Percentiles rank a stretch among this genome's conserved stretches.
Evolutionary conservation across 1,284 basidiomycete genomes (phyloP).

Genomic region (Puccinia polysora): DNA sequence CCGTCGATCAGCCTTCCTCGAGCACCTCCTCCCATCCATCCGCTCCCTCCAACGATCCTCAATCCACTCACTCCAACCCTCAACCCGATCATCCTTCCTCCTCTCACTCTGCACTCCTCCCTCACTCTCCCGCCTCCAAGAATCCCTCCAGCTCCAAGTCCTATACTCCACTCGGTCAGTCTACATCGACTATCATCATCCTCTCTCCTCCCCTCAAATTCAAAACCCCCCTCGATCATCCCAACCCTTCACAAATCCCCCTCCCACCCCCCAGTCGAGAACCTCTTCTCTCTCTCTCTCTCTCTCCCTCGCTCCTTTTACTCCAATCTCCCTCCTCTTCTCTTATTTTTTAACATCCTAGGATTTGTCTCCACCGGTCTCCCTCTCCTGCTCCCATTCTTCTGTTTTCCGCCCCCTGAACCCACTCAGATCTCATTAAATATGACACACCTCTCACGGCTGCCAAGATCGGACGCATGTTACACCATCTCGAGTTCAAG

Average conservation of each 20-base stretch:
- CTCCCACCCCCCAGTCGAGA: too few relatives aligned
- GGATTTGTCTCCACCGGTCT: too few relatives aligned
- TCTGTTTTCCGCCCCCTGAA: too few relatives aligned
- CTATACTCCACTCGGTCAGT: constrained; percentile 49
- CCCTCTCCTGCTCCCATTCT: constrained; percentile 27
- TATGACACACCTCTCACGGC: constrained; percentile 95
- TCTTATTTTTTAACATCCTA: constrained; percentile 10
- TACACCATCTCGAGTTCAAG: constrained; percentile 98
- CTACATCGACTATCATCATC: neutral
- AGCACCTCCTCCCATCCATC: constrained; percentile 47
- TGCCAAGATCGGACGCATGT: constrained; percentile 94
- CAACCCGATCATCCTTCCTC: constrained; percentile 20
- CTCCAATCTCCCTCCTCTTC: neutral
- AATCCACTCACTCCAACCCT: constrained; percentile 5
- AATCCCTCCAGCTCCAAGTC: constrained; percentile 45
- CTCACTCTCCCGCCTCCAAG: constrained; percentile 27
- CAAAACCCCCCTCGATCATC: too few relatives aligned
- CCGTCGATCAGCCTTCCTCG: constrained; percentile 61
- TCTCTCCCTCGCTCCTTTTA: too few relatives aligned
- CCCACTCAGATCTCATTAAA: constrained; percentile 83
- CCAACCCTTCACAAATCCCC: too few relatives aligned
- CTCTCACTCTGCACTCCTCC: constrained; percentile 14
- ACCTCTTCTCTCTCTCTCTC: too few relatives aligned
- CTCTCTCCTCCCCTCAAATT: too few relatives aligned
- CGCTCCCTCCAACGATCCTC: neutral